Evolutionary conservation across 495 filamentous ascomycete species (phyloP).

Genomic region (Jackrogersella minutella): DNA sequence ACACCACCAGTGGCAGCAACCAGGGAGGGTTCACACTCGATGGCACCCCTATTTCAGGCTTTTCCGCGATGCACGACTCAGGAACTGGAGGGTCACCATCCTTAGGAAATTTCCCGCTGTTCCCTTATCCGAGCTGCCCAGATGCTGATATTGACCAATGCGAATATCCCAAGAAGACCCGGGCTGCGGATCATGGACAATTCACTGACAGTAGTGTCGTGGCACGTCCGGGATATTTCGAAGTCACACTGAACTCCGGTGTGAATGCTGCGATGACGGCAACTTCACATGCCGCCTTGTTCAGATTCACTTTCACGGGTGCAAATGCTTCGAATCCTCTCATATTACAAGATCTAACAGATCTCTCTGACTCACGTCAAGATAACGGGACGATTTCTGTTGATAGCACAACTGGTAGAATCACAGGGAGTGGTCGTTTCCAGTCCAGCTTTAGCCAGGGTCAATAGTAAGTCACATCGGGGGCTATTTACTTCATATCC

Average conservation of each 20-base stretch:
- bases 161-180: constrained; percentile 62
- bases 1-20: constrained; percentile 68
- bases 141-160: constrained; percentile 71
- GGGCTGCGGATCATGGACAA: constrained; percentile 41
- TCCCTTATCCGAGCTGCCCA: constrained; percentile 70
- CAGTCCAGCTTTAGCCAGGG: constrained; percentile 74
- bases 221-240: constrained; percentile 74
- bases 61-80: constrained; percentile 74
- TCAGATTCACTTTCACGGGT: constrained; percentile 68
- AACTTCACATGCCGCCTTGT: constrained; percentile 70
- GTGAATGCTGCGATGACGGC: constrained; percentile 74
- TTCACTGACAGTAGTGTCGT: constrained; percentile 61
- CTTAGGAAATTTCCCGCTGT: constrained; percentile 79
- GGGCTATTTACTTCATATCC: neutral
- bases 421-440: constrained; percentile 72
- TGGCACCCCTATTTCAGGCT: constrained; percentile 67
- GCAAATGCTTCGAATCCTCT: constrained; percentile 62
- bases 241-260: constrained; percentile 64
- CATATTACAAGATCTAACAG: constrained; percentile 70
- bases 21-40: constrained; percentile 79
- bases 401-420: constrained; percentile 62
- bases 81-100: constrained; percentile 74
- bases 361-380: constrained; percentile 69
- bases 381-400: constrained; percentile 67
- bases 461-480: constrained; percentile 51